Evolutionary conservation across 169 alveolate genomes (phyloP).

Genomic region (Neospora caninum): DNA sequence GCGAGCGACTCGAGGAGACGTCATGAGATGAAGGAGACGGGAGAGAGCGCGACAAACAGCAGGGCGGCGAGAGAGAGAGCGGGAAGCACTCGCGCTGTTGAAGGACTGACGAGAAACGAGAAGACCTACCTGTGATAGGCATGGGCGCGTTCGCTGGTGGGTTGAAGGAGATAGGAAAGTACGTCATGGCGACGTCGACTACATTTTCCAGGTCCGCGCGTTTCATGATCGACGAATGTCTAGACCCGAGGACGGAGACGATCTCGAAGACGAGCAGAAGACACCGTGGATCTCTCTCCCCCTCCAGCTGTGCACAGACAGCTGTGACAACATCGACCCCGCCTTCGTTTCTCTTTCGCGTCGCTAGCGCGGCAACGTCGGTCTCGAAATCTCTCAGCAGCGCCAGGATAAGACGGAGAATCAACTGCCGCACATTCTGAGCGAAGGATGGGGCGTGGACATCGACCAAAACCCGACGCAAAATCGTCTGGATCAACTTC

Average conservation of each 20-base stretch:
- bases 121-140: slow-evolving; percentile 43
- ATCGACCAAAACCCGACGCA: slow-evolving; percentile 41
- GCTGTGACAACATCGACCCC: neutral
- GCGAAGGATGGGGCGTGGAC: slow-evolving; percentile 58
- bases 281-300: slow-evolving; percentile 70
- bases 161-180: slow-evolving; percentile 56
- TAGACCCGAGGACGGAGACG: slow-evolving; percentile 22
- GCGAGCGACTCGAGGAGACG: too few relatives aligned
- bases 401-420: slow-evolving; percentile 45
- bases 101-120: neutral
- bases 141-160: slow-evolving; percentile 58
- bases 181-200: slow-evolving; percentile 39
- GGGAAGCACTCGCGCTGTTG: too few relatives aligned
- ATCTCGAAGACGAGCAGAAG: slow-evolving; percentile 57
- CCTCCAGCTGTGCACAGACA: slow-evolving; percentile 57
- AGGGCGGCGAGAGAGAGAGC: neutral
- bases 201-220: neutral
- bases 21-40: neutral
- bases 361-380: neutral
- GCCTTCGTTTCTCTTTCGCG: neutral
- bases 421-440: slow-evolving; percentile 51
- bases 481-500: neutral
- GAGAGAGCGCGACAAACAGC: neutral
- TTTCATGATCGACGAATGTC: neutral
- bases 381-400: neutral